Conservation (phyloP, 2,329 filamentous ascomycete genomes). For the Setomelanomma holmii region DNA sequence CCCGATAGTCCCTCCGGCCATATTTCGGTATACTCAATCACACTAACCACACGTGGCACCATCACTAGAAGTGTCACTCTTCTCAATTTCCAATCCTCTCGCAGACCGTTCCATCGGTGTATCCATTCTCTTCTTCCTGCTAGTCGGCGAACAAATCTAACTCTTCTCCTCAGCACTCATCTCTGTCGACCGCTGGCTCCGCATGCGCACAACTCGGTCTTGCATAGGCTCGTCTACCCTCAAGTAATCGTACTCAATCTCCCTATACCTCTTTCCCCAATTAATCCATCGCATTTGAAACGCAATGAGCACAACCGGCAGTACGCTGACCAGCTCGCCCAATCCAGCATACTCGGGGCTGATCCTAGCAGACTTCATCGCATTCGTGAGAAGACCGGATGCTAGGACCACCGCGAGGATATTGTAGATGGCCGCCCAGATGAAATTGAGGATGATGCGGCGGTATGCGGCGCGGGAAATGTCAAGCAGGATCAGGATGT, state of each 20-base stretch:
- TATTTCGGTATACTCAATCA: no score
- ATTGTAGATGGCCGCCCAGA: constrained; percentile 76
- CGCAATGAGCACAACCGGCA: constrained; percentile 71
- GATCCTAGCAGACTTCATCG: constrained; percentile 53
- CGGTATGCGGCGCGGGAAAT: constrained; percentile 54
- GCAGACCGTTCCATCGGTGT: background rate
- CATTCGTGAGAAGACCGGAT: constrained; percentile 60
- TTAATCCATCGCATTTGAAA: constrained; percentile 54
- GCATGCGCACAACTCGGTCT: background rate
- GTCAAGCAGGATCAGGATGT: constrained; percentile 66
- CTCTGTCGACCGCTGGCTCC: background rate
- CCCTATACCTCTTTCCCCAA: constrained; percentile 30
- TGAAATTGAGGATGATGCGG: constrained; percentile 68
- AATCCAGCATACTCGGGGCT: constrained; percentile 71
- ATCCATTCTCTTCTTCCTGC: background rate
- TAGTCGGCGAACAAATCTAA: background rate
- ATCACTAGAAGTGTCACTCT: background rate
- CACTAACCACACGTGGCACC: background rate
- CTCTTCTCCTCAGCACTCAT: background rate
- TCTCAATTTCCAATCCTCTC: background rate
- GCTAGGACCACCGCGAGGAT: constrained; percentile 71
- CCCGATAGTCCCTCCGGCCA: no score
- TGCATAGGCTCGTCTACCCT: constrained; percentile 4
- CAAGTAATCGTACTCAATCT: constrained; percentile 21
- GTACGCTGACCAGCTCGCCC: constrained; percentile 75